phyloP scores from a whole-genome alignment of 2,329 filamentous ascomycete genomes.

The Arachnopeziza araneosa region DNA sequence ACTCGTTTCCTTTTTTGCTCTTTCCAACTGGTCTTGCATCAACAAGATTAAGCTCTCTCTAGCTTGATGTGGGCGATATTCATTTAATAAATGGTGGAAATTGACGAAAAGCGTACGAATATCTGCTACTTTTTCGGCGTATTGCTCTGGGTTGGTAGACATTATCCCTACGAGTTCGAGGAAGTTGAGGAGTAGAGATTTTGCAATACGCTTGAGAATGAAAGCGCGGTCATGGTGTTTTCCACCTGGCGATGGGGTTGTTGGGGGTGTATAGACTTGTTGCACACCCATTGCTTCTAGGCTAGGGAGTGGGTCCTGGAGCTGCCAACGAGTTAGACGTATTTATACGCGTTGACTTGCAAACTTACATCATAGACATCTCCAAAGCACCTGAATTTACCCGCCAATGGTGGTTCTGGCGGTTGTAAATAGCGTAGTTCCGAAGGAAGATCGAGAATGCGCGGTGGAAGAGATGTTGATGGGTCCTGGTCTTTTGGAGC shows the following conservation, averaged over 20 bases:
- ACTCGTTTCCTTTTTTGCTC: constrained; percentile 66
- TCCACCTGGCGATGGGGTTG: constrained; percentile 23
- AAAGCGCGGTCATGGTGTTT: constrained; percentile 58
- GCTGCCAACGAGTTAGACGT: constrained; percentile 32
- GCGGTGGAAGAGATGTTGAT: constrained; percentile 25
- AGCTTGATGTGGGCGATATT: constrained; percentile 90
- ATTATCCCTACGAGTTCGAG: constrained; percentile 75
- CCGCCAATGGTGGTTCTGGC: constrained; percentile 64
- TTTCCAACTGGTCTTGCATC: constrained; percentile 80
- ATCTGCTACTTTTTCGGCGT: constrained; percentile 68
- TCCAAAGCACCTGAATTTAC: constrained; percentile 72
- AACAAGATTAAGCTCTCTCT: constrained; percentile 79
- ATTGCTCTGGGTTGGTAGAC: constrained; percentile 58
- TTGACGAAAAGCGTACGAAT: constrained; percentile 81
- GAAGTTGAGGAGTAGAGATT: constrained; percentile 83
- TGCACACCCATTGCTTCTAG: constrained; percentile 66
- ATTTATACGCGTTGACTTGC: neutral
- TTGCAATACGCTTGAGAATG: constrained; percentile 71
- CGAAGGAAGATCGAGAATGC: constrained; percentile 31
- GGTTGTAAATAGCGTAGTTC: constrained; percentile 77
- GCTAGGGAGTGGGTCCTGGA: constrained; percentile 57
- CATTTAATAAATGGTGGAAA: constrained; percentile 87
- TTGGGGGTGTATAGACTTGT: constrained; percentile 52
- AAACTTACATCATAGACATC: constrained; percentile 51
- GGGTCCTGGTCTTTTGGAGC: constrained; percentile 4